Conservation (phyloP, 129 eudicot species). For the sunflower (Helianthus annuus) region DNA sequence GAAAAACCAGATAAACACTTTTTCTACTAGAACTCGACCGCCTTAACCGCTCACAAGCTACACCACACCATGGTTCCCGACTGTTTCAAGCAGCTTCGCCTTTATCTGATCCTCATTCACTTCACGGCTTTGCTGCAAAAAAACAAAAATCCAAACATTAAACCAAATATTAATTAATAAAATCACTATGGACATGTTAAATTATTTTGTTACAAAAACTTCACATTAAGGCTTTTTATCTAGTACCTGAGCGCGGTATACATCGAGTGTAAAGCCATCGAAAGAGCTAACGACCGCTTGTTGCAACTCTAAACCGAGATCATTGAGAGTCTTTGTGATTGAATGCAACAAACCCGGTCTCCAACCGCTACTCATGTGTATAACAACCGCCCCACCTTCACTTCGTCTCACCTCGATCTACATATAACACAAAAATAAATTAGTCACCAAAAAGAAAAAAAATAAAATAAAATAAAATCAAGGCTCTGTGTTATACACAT, state of each 20-base stretch:
- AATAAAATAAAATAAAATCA: too few relatives aligned
- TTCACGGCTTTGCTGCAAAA: neutral
- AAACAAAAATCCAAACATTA: neutral
- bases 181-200: too few relatives aligned
- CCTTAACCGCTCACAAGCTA: neutral
- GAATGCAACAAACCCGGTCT: slow-evolving; percentile 79
- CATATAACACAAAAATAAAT: neutral
- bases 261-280: slow-evolving; percentile 72
- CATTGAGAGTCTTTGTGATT: slow-evolving; percentile 61
- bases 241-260: slow-evolving; percentile 74
- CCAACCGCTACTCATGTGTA: slow-evolving; percentile 73
- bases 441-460: too few relatives aligned
- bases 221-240: too few relatives aligned
- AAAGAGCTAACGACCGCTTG: slow-evolving; percentile 84
- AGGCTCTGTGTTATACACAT: too few relatives aligned
- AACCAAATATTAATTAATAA: neutral
- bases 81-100: neutral
- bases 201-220: too few relatives aligned
- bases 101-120: neutral
- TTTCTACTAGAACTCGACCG: too few relatives aligned
- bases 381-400: slow-evolving; percentile 74
- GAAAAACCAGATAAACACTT: too few relatives aligned
- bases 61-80: neutral
- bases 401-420: slow-evolving; percentile 74
- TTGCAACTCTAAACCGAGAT: slow-evolving; percentile 71